phyloP scores from a whole-genome alignment of 164 flowering plant species.

The Malania oleifera region DNA sequence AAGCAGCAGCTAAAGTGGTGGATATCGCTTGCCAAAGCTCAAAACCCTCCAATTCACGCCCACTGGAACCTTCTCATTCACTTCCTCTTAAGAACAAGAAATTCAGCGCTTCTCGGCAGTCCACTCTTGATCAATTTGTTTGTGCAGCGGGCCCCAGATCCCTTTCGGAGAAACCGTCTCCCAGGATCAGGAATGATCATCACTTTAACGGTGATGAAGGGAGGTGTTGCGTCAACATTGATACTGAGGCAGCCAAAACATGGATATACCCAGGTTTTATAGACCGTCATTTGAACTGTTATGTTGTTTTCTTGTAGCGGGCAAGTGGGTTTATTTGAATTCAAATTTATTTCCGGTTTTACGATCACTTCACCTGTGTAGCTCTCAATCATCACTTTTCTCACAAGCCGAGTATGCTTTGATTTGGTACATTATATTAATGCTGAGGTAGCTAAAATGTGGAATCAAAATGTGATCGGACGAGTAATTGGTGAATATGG shows the following conservation, averaged over 20 bases:
- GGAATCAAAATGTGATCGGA: too few species aligned
- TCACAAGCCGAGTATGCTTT: too few species aligned
- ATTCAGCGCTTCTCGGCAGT: conserved; percentile 30
- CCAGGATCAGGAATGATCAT: background rate
- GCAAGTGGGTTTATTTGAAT: background rate
- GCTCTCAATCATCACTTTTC: too few species aligned
- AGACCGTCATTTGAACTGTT: background rate
- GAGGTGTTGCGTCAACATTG: conserved; percentile 32
- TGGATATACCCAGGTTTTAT: conserved; percentile 89
- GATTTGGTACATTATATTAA: too few species aligned
- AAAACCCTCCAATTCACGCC: conserved; percentile 16
- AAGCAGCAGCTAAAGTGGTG: conserved; percentile 74
- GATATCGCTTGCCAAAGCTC: conserved; percentile 57
- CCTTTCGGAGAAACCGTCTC: background rate
- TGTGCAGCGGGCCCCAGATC: conserved; percentile 9
- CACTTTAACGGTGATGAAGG: conserved; percentile 12
- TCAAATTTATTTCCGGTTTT: background rate
- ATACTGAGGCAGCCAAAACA: conserved; percentile 78
- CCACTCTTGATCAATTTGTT: conserved; percentile 64
- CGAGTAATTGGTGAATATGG: too few species aligned
- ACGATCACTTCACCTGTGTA: too few species aligned
- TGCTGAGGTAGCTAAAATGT: too few species aligned
- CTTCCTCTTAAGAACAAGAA: conserved; percentile 10
- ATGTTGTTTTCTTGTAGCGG: background rate
- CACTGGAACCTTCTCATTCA: conserved; percentile 5